Evolutionary conservation across 2,329 filamentous ascomycete species (phyloP).

Genomic region (Fusarium armeniacum): DNA sequence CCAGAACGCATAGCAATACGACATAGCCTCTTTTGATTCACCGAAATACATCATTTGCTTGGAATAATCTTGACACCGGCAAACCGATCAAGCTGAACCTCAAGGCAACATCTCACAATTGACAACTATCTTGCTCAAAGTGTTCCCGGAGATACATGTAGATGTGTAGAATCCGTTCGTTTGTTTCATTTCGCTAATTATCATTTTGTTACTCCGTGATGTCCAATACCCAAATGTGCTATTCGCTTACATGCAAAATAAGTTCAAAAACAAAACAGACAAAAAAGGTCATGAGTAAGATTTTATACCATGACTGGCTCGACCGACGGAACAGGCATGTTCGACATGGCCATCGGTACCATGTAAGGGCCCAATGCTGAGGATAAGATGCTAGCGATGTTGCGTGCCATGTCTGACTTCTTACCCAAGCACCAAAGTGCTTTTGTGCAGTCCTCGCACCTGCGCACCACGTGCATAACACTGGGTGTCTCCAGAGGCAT

Average conservation of each 20-base stretch:
- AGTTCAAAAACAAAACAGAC: not conserved
- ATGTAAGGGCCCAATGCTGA: constrained; percentile 47
- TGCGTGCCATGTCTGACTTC: constrained; percentile 65
- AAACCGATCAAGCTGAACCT: not conserved
- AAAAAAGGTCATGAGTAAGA: constrained; percentile 7
- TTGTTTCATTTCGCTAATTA: constrained; percentile 26
- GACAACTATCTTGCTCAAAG: constrained; percentile 21
- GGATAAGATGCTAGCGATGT: constrained; percentile 48
- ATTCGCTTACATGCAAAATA: constrained; percentile 8
- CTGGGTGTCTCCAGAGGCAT: constrained; percentile 41
- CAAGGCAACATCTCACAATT: not conserved
- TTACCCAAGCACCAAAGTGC: constrained; percentile 68
- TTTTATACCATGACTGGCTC: constrained; percentile 39
- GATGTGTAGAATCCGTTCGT: constrained; percentile 8
- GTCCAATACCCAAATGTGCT: constrained; percentile 15
- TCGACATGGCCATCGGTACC: constrained; percentile 40
- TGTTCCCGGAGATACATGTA: constrained; percentile 26
- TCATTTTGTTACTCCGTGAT: constrained; percentile 8
- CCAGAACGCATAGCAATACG: not conserved
- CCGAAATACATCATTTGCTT: not conserved
- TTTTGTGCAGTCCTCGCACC: constrained; percentile 64
- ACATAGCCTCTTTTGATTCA: not conserved
- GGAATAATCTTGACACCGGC: constrained; percentile 7
- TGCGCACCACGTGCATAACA: constrained; percentile 51
- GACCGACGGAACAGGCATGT: constrained; percentile 29